These are phyloP conservation scores for Paraglomus brasilianum DNA, from an alignment of 192 early-diverging fungal genomes.

Conservation along the genomic window DNA sequence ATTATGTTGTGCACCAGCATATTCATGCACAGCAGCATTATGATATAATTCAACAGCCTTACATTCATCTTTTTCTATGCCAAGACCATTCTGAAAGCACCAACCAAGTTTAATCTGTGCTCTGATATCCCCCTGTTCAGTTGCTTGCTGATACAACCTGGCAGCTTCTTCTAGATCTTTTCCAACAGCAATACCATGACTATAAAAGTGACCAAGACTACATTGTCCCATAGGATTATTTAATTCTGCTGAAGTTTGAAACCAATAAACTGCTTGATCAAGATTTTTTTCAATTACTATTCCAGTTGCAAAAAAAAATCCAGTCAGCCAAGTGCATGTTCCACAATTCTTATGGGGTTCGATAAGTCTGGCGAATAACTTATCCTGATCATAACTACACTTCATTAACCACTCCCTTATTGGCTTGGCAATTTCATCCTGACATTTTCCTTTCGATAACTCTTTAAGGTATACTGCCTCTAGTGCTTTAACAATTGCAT, in stretches of 20 bases:
- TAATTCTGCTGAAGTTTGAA: conserved; percentile 51
- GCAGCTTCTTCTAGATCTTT: conserved; percentile 51
- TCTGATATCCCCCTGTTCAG: conserved; percentile 54
- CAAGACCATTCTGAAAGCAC: conserved; percentile 67
- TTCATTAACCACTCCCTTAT: too few relatives aligned
- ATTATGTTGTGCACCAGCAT: conserved; percentile 56
- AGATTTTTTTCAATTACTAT: conserved; percentile 66
- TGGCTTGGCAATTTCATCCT: too few relatives aligned
- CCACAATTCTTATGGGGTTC: too few relatives aligned
- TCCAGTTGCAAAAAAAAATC: conserved; percentile 37
- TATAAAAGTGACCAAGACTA: conserved; percentile 59
- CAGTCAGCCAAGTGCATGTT: too few relatives aligned
- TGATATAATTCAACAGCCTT: conserved; percentile 60
- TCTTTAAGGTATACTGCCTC: too few relatives aligned
- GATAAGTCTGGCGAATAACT: too few relatives aligned
- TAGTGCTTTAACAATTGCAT: too few relatives aligned
- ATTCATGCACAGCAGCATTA: conserved; percentile 56
- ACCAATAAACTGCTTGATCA: conserved; percentile 60
- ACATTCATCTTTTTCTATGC: conserved; percentile 47
- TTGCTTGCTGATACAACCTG: conserved; percentile 52
- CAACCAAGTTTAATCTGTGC: conserved; percentile 74
- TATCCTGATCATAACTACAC: too few relatives aligned
- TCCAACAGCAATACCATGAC: conserved; percentile 57
- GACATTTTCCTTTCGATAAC: too few relatives aligned
- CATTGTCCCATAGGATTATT: conserved; percentile 54